These are phyloP conservation scores for Lasiodiplodia citricola DNA, from an alignment of 2,329 filamentous ascomycete species.

Conservation along the genomic window DNA sequence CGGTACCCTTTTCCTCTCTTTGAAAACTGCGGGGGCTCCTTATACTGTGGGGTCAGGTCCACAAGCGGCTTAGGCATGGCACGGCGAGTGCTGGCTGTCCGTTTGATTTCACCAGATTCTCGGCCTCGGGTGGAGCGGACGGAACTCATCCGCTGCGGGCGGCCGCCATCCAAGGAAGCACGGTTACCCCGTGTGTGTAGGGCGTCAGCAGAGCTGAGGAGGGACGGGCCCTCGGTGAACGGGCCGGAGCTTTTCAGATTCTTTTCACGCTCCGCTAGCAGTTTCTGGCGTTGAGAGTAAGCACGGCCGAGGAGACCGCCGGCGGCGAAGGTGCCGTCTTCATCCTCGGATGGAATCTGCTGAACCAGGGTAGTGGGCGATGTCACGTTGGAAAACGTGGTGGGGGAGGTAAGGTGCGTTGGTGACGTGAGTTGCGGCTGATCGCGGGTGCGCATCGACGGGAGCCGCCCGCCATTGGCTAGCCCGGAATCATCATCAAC, in stretches of 20 bases:
- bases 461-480: conserved; percentile 38
- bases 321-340: conserved; percentile 52
- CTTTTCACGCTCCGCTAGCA: conserved; percentile 44
- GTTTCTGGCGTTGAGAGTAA: conserved; percentile 54
- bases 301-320: conserved; percentile 55
- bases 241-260: conserved; percentile 43
- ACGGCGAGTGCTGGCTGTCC: conserved; percentile 51
- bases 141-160: conserved; percentile 38
- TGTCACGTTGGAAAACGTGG: not conserved
- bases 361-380: conserved; percentile 26
- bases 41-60: conserved; percentile 69
- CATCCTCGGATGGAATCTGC: conserved; percentile 30
- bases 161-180: conserved; percentile 34
- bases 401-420: conserved; percentile 27
- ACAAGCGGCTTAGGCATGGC: conserved; percentile 65
- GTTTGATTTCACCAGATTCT: conserved; percentile 33
- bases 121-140: conserved; percentile 39
- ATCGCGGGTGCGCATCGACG: conserved; percentile 44
- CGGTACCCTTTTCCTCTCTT: conserved; percentile 58
- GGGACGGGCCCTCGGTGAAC: conserved; percentile 63
- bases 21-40: conserved; percentile 66
- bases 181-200: conserved; percentile 32
- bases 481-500: conserved; percentile 35
- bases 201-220: conserved; percentile 44
- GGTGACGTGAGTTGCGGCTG: conserved; percentile 43